A percentile compares a stretch with the other conserved stretches of the same genome.
Conservation (phyloP, 768 basidiomycete species). For the Strobilomyces dryophilus region DNA sequence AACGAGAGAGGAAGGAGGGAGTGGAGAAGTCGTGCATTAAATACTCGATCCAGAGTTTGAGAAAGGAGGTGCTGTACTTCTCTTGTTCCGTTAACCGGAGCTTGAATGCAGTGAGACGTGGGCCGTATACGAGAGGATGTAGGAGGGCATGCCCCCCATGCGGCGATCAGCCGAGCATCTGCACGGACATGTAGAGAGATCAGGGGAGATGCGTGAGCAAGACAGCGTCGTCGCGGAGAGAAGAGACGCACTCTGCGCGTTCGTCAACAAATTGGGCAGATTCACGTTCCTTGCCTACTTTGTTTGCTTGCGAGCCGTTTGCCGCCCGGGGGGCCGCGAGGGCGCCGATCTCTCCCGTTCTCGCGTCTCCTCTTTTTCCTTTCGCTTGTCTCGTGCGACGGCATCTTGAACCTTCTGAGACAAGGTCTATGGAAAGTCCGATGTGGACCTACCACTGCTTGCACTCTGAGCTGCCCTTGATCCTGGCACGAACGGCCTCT, state of each 20-base stretch:
- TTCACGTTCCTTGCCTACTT: constrained; percentile 10
- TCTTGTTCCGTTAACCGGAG: too few relatives aligned
- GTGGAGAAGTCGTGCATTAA: constrained; percentile 2
- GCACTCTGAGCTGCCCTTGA: not conserved
- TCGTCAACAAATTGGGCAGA: constrained; percentile 8
- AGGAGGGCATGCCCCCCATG: constrained; percentile 11
- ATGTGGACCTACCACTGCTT: constrained; percentile 11
- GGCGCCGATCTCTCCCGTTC: not conserved
- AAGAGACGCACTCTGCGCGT: constrained; percentile 19
- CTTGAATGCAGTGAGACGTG: too few relatives aligned
- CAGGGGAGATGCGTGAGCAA: too few relatives aligned
- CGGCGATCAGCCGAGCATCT: constrained; percentile 5
- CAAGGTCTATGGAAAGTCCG: constrained; percentile 13
- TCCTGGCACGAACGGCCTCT: too few relatives aligned
- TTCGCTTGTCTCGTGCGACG: constrained; percentile 5
- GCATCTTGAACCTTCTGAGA: constrained; percentile 14
- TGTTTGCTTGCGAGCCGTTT: constrained; percentile 16
- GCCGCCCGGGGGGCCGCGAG: too few relatives aligned
- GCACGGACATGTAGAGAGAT: too few relatives aligned
- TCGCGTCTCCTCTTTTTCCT: not conserved
- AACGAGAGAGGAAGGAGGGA: not conserved
- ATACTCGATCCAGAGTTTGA: constrained; percentile 14
- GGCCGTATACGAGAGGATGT: too few relatives aligned
- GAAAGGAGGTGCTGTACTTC: too few relatives aligned
- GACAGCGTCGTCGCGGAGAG: not conserved